These are phyloP conservation scores for Trapa bicornis DNA, from an alignment of 345 rosid genomes.

Conservation along the genomic window DNA sequence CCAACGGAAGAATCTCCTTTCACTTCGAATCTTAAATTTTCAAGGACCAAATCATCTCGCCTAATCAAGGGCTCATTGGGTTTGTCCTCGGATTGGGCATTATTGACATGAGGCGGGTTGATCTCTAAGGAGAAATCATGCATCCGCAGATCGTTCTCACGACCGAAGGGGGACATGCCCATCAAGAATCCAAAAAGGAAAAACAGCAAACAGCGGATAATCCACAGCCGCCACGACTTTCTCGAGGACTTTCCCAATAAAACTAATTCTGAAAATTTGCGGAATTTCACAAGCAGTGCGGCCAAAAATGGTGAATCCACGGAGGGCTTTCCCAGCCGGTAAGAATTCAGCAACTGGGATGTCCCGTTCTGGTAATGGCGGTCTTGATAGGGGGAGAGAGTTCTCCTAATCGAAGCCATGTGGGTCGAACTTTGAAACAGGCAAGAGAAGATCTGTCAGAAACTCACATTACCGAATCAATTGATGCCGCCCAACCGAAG, in stretches of 20 bases:
- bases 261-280: conserved; percentile 16
- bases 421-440: not conserved
- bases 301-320: conserved; percentile 13
- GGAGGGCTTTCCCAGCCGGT: conserved; percentile 32
- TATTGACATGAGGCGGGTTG: conserved; percentile 44
- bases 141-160: conserved; percentile 30
- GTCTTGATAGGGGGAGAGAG: conserved; percentile 67
- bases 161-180: conserved; percentile 55
- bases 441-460: not conserved
- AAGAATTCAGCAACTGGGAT: conserved; percentile 17
- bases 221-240: conserved; percentile 48
- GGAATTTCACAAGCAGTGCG: conserved; percentile 12
- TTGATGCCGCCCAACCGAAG: conserved; percentile 2
- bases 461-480: not conserved
- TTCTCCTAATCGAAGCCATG: conserved; percentile 89
- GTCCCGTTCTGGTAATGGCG: conserved; percentile 43
- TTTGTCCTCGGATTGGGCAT: conserved; percentile 24
- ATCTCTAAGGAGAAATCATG: conserved; percentile 55
- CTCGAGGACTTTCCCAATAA: conserved; percentile 24
- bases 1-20: conserved; percentile 3
- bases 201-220: conserved; percentile 44
- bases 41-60: conserved; percentile 19
- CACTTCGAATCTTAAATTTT: conserved; percentile 22
- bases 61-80: conserved; percentile 3
- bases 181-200: conserved; percentile 51